Conservation (phyloP, 495 filamentous ascomycete genomes). For the Hamigera avellanea region DNA sequence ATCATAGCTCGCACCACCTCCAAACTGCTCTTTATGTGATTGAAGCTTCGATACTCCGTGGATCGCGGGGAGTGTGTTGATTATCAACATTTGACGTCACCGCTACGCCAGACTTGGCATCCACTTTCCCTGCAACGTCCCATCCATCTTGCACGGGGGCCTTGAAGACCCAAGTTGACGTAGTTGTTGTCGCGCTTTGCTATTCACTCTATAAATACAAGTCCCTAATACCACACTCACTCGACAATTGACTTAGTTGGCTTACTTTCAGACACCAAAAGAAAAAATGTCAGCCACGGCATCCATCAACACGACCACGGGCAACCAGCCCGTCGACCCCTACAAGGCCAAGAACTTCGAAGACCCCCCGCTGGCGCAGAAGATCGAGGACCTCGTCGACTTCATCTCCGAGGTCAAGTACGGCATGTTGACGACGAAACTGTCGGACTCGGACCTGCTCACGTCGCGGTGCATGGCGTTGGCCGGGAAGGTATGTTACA, state of each 20-base stretch:
- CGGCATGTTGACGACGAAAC: conserved; percentile 61
- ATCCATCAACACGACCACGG: conserved; percentile 50
- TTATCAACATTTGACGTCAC: conserved; percentile 8
- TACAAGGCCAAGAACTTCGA: conserved; percentile 67
- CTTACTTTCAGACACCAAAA: too few species aligned
- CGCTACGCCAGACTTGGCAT: conserved; percentile 10
- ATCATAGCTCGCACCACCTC: too few species aligned
- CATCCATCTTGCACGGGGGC: neutral
- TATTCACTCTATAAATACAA: too few species aligned
- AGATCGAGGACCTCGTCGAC: conserved; percentile 60
- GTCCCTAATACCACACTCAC: too few species aligned
- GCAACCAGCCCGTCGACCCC: conserved; percentile 57
- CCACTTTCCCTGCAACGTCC: neutral
- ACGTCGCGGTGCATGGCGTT: conserved; percentile 83
- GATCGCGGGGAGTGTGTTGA: too few species aligned
- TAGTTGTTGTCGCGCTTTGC: too few species aligned
- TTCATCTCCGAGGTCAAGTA: conserved; percentile 68
- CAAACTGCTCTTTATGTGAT: too few species aligned
- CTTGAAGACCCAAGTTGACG: too few species aligned
- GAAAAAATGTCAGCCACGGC: conserved; percentile 24
- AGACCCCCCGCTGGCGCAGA: conserved; percentile 52
- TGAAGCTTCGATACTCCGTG: too few species aligned
- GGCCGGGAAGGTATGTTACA: conserved; percentile 71
- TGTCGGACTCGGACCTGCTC: conserved; percentile 59
- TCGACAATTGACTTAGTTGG: too few species aligned